Base-by-base conservation (phyloP, 208 protist genomes). In the Vickermania spadyakhi region DNA sequence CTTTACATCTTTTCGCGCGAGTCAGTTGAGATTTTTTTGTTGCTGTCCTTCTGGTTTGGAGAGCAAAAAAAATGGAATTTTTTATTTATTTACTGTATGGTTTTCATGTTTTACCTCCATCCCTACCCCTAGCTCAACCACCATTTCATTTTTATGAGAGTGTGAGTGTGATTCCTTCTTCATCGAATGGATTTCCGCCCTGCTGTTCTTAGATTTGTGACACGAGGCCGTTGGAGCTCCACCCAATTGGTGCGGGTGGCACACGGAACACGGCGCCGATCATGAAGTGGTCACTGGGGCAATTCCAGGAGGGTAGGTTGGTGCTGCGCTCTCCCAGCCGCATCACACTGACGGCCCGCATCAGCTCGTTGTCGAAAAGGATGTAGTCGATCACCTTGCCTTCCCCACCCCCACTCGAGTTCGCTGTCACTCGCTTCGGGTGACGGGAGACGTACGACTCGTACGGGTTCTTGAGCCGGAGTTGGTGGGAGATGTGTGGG, bases 381-480 rank as follows among this genome's bases (percentile, higher is more conserved):
- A 94, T 80, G 68, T 94, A 82, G 59, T 94, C 88, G n/a, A 92
- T 66, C 55, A 94, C 88, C 67, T 79, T 85, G 3, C 88, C 87
- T 62, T 92, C 84, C 56, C 68, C 67, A 57, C 81, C 84, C 4
- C 73, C 77, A 3, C 79, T 89, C 7, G 84, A 79, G 65, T 89
- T 89, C 2, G 82, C 82, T 0, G 82, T 81, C 14, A 94, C 84
- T 3, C 58, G 60, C 0, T 60, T 55, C 2, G 79, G 81, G 61
- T 94, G 72, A 31, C 58, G 69, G 21, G 61, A 67, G 57, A 78
- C 78, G 67, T 94, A 94, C 28, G 31, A 28, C 31, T 72, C 78
- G 60, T 94, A 94, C 52, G 73, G 72, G 57, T 91, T 74, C 22
- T 59, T 42, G 27, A 94, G 60, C n/a, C 61, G 57, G 5, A 87